A percentile compares a stretch with the other conserved stretches of the same genome.
Evolutionary conservation across 352 stramenopile genomes (phyloP).

Genomic region (Pythium aphanidermatum): DNA sequence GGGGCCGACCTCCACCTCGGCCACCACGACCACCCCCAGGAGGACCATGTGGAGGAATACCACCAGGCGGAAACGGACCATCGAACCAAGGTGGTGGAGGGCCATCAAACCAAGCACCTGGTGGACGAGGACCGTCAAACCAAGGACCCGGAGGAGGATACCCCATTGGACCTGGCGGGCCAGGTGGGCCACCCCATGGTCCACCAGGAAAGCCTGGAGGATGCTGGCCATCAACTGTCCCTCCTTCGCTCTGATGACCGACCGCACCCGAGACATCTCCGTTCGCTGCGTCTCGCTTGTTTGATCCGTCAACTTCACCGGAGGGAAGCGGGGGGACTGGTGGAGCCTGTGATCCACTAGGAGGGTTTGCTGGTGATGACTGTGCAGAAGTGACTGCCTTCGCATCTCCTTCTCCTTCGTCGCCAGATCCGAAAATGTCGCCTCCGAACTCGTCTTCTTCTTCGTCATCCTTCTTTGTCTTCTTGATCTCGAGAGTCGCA

Average conservation of each 20-base stretch:
- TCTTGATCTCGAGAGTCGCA: constrained; percentile 82
- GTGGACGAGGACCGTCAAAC: constrained; percentile 65
- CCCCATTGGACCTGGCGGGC: constrained; percentile 34
- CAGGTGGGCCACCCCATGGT: constrained; percentile 27
- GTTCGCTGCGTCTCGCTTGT: background rate
- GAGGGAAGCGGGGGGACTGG: constrained; percentile 26
- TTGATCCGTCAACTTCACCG: constrained; percentile 15
- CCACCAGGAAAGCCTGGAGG: constrained; percentile 11
- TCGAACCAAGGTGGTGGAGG: constrained; percentile 74
- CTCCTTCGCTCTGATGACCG: too few species aligned
- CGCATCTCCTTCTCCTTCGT: constrained; percentile 41
- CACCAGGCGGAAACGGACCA: constrained; percentile 59
- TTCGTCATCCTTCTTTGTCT: constrained; percentile 65
- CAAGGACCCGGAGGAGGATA: constrained; percentile 55
- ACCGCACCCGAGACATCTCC: constrained; percentile 2
- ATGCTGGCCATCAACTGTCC: too few species aligned
- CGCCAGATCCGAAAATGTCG: constrained; percentile 71
- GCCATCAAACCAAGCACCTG: constrained; percentile 71
- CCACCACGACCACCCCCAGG: constrained; percentile 37
- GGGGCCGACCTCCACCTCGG: constrained; percentile 38
- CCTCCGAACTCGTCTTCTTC: constrained; percentile 81
- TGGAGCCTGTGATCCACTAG: constrained; percentile 19
- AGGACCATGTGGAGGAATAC: constrained; percentile 23
- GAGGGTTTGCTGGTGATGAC: constrained; percentile 9
- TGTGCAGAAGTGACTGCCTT: constrained; percentile 22